Evolutionary conservation across 495 filamentous ascomycete species (phyloP), one percentile per base, ranked within the genome.

Genomic region (Daldinia childiae): DNA sequence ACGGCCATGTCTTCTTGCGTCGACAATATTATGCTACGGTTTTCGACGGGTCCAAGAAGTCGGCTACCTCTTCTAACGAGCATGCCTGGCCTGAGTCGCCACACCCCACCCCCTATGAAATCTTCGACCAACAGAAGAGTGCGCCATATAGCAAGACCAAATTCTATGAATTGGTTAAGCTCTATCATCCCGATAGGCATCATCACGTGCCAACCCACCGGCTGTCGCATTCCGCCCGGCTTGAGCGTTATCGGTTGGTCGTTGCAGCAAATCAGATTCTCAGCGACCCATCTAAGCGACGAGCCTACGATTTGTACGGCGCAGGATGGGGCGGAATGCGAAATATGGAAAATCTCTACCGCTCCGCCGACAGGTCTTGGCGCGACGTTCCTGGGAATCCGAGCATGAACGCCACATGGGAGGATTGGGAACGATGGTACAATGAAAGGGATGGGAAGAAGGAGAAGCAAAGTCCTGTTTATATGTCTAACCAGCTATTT

Each of bases 341-440:
- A 21, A 77, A 79, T 24, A 51, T 74, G 30, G 77, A 82, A 64
- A 52, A 77, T 64, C 51, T 80, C 62, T 75, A 78, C 60, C 79
- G 80, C 45, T 62, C 73, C 34, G 74, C 77, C 48, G 80, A 86
- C 55, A 76, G 77, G 27, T 84, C 87, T 11, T 88, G 87, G 78
- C 76, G 82, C 3, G 79, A 82, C 11, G 66, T 81, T 17, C 80
- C 82, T 0, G 81, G 83, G 1, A 88, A 86, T 19, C 89, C 95
- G 24, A 89, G 87, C 74, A 82, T 84, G 65, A 98, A 98, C 75
- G 96, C 93, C 12, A 99, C 95, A 0, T 99, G 95, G 95, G 95
- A 99, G 76, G 96, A 99, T 77, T 99, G 96, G 95, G 94, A 99
- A 81, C 85, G 85, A 43, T 99, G 92, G 91, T 87, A 93, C 72